A percentile compares a stretch with the other conserved stretches of the same genome.
These are phyloP conservation scores for Penicillium sp. DNA, from an alignment of 2,329 filamentous ascomycete species.

Conservation along the genomic window DNA sequence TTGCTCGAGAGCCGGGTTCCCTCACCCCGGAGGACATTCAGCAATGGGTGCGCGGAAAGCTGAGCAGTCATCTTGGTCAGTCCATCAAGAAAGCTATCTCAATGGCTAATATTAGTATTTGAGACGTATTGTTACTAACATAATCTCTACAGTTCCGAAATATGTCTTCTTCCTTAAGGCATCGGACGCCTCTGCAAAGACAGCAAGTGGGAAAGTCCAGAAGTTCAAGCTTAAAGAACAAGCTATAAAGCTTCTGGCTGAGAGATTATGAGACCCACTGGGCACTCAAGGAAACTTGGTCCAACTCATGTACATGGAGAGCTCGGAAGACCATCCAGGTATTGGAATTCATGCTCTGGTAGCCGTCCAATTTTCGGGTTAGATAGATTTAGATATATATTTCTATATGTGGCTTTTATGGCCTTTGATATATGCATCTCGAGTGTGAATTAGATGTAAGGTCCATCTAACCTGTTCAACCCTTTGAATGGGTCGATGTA, in stretches of 20 bases:
- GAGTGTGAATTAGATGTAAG: not conserved
- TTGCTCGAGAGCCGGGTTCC: conserved; percentile 47
- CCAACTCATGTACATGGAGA: too few relatives aligned
- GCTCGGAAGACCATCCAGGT: too few relatives aligned
- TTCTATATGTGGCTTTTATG: not conserved
- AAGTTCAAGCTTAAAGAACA: conserved; percentile 81
- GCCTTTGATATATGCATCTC: not conserved
- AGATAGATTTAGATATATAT: not conserved
- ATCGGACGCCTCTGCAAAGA: conserved; percentile 78
- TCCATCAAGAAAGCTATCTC: conserved; percentile 1
- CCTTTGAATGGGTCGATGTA: not conserved
- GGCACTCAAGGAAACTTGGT: too few relatives aligned
- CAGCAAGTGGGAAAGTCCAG: conserved; percentile 93
- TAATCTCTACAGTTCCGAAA: conserved; percentile 63
- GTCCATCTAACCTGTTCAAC: not conserved
- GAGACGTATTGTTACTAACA: not conserved
- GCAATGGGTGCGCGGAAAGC: conserved; percentile 67
- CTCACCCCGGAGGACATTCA: conserved; percentile 63
- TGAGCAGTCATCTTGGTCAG: conserved; percentile 70
- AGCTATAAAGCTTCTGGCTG: conserved; percentile 53
- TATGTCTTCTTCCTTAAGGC: conserved; percentile 75
- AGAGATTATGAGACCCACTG: conserved; percentile 10
- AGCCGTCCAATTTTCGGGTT: not conserved
- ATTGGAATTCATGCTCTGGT: too few relatives aligned
- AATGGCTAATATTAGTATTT: too few relatives aligned